Percentiles rank a stretch among this genome's conserved stretches.
phyloP scores from a whole-genome alignment of 768 basidiomycete genomes.

The Chalciporus piperatus region DNA sequence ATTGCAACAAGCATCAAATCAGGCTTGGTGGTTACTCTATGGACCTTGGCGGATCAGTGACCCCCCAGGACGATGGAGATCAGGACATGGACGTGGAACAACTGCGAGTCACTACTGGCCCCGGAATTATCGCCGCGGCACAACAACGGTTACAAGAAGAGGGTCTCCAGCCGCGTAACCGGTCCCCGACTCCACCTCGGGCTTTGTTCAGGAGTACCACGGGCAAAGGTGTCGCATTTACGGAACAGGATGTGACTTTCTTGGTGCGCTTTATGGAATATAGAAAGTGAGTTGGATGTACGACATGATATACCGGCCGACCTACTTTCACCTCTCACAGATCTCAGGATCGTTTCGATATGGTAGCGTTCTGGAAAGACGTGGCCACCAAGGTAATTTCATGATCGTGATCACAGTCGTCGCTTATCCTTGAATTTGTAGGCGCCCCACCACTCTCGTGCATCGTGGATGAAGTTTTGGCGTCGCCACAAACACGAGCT shows the following conservation, averaged over 20 bases:
- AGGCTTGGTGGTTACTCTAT: conserved; percentile 83
- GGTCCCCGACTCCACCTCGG: conserved; percentile 79
- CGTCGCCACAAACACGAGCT: conserved; percentile 84
- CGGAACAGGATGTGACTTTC: conserved; percentile 77
- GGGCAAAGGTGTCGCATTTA: conserved; percentile 88
- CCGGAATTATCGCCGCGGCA: conserved; percentile 45
- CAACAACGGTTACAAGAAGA: conserved; percentile 40
- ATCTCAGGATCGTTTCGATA: conserved; percentile 61
- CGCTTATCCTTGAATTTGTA: conserved; percentile 25
- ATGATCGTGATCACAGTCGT: background rate
- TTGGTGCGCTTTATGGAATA: conserved; percentile 76
- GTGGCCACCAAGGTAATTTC: conserved; percentile 59
- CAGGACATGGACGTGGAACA: conserved; percentile 41
- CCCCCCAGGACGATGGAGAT: conserved; percentile 43
- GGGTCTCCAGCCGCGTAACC: conserved; percentile 42
- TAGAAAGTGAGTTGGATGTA: conserved; percentile 51
- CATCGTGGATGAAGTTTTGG: conserved; percentile 95
- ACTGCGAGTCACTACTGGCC: conserved; percentile 34
- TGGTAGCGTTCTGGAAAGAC: conserved; percentile 80
- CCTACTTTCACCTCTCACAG: conserved; percentile 28
- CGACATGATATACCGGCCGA: background rate
- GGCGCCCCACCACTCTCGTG: conserved; percentile 89
- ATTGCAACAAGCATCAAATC: conserved; percentile 92
- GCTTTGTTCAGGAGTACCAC: conserved; percentile 82
- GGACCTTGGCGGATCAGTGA: conserved; percentile 54